A percentile compares a stretch with the other conserved stretches of the same genome.
phyloP scores from a whole-genome alignment of 2,329 filamentous ascomycete species.

The Spiromastix sp. region DNA sequence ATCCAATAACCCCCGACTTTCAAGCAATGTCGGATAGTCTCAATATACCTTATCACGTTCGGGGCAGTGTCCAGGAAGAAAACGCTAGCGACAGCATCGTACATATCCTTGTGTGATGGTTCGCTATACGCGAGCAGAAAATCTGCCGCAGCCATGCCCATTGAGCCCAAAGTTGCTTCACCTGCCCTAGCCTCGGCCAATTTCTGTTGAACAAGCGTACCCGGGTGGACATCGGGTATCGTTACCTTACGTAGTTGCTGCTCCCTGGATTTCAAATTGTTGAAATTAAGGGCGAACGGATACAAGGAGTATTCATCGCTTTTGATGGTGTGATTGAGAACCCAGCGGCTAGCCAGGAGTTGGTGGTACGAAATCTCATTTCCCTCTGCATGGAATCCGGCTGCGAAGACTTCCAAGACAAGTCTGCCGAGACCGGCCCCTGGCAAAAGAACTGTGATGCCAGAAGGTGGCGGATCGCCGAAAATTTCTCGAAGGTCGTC shows the following conservation, averaged over 20 bases:
- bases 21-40: conserved; percentile 70
- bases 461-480: conserved; percentile 23
- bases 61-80: conserved; percentile 98
- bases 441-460: conserved; percentile 65
- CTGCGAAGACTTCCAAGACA: conserved; percentile 72
- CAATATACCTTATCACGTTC: conserved; percentile 81
- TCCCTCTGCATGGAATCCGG: conserved; percentile 68
- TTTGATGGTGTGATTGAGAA: conserved; percentile 42
- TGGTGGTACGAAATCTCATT: conserved; percentile 98
- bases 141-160: conserved; percentile 90
- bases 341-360: conserved; percentile 66
- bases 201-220: conserved; percentile 39
- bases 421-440: conserved; percentile 82
- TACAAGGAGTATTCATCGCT: conserved; percentile 61
- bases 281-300: conserved; percentile 81
- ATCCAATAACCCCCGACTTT: conserved; percentile 69
- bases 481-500: conserved; percentile 48
- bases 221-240: conserved; percentile 74
- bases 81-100: conserved; percentile 76
- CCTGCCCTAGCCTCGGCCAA: conserved; percentile 9
- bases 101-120: conserved; percentile 49
- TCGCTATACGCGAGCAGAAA: conserved; percentile 78
- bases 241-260: conserved; percentile 65
- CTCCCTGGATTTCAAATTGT: conserved; percentile 63
- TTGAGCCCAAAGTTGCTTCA: conserved; percentile 45